A percentile compares a stretch with the other conserved stretches of the same genome.
Evolutionary conservation across 164 flowering plant species (phyloP).

Genomic region (Umbilicus rupestris): DNA sequence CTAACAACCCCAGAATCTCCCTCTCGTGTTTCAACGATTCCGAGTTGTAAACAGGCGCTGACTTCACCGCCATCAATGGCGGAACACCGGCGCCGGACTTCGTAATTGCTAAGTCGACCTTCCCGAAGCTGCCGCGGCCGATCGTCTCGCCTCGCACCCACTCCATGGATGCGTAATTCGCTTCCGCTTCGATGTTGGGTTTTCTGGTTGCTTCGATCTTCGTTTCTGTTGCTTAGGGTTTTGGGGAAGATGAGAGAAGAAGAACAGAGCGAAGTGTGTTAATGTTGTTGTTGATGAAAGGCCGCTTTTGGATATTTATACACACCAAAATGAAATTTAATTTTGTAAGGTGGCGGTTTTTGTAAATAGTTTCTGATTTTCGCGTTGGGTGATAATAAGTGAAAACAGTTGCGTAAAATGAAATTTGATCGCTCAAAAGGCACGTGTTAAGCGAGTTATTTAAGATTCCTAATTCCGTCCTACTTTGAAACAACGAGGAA

Average conservation of each 20-base stretch:
- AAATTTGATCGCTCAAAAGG: neutral
- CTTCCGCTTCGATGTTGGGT: neutral
- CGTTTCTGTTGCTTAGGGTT: neutral
- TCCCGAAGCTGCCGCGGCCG: slow-evolving; percentile 54
- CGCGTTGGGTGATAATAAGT: neutral
- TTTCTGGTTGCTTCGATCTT: neutral
- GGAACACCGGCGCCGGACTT: slow-evolving; percentile 5
- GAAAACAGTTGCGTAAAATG: neutral
- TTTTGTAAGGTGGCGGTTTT: neutral
- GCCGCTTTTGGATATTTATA: slow-evolving; percentile 5
- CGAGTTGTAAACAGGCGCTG: slow-evolving; percentile 18
- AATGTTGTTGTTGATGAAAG: neutral
- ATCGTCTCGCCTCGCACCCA: slow-evolving; percentile 47
- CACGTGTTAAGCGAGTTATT: slow-evolving; percentile 2
- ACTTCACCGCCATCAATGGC: slow-evolving; percentile 46
- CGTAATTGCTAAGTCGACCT: slow-evolving; percentile 35
- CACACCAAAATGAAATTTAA: neutral
- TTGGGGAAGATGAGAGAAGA: neutral
- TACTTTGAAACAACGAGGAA: neutral
- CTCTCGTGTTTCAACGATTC: slow-evolving; percentile 35
- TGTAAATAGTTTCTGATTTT: neutral
- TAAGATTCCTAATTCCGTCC: neutral
- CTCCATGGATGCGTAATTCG: slow-evolving; percentile 26
- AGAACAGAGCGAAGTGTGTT: neutral
- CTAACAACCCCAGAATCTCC: slow-evolving; percentile 24